Evolutionary conservation across 108 stramenopile species (phyloP).

Genomic region (Cyclotella choctawhatcheeana): DNA sequence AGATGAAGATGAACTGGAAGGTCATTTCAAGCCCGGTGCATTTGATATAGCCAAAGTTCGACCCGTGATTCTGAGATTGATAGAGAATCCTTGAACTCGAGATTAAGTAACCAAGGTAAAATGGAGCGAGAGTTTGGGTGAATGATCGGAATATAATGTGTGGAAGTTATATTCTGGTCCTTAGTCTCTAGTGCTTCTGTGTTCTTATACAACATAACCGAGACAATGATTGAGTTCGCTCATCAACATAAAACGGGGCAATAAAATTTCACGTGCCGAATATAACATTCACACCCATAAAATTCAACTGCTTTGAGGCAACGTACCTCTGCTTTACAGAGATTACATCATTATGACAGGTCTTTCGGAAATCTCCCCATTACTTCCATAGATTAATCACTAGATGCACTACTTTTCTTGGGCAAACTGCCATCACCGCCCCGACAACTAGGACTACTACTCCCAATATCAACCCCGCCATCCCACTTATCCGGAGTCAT

Average conservation of each 20-base stretch:
- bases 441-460: constrained; percentile 75
- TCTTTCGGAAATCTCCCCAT: no score
- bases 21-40: constrained; percentile 19
- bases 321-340: no score
- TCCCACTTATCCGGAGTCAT: constrained; percentile 95
- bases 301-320: no score
- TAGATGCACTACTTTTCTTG: constrained; percentile 11
- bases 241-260: no score
- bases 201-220: no score
- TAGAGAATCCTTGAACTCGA: constrained; percentile 11
- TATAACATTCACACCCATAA: no score
- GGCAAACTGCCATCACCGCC: constrained; percentile 86
- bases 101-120: constrained; percentile 21
- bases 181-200: no score
- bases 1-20: constrained; percentile 25
- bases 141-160: constrained; percentile 19
- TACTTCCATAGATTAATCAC: no score
- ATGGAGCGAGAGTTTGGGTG: constrained; percentile 9
- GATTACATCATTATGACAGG: no score
- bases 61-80: constrained; percentile 19
- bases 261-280: no score
- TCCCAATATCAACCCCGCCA: constrained; percentile 49
- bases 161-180: no score
- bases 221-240: no score
- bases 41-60: constrained; percentile 28